Conservation (phyloP, 306 rosid species). For the Ochetophila trinervis region DNA sequence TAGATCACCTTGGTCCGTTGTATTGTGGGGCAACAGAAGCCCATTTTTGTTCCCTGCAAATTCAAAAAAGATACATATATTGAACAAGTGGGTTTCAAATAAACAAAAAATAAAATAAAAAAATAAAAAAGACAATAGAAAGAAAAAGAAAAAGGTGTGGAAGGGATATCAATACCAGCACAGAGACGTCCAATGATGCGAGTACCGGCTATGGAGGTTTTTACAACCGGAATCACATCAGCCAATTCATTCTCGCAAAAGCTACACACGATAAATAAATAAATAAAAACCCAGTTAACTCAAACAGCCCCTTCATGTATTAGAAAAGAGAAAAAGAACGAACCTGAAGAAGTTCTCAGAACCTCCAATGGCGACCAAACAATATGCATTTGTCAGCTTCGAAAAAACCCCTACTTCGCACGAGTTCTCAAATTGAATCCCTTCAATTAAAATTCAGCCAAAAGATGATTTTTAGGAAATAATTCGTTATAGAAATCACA, state of each 20-base stretch:
- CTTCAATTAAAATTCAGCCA: conserved; percentile 20
- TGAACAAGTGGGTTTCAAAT: not conserved
- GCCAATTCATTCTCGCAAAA: conserved; percentile 75
- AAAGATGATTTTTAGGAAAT: too few relatives aligned
- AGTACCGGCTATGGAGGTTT: conserved; percentile 79
- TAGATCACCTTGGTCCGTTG: conserved; percentile 80
- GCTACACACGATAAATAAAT: conserved; percentile 32
- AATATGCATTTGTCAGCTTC: conserved; percentile 91
- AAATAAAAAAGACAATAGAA: too few relatives aligned
- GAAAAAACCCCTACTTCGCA: conserved; percentile 93
- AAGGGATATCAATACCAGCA: conserved; percentile 51
- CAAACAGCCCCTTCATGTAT: too few relatives aligned
- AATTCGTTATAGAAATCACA: too few relatives aligned
- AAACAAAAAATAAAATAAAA: not conserved
- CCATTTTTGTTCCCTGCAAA: conserved; percentile 88
- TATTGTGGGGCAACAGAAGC: conserved; percentile 86
- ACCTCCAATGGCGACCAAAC: conserved; percentile 97
- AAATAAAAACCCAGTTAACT: not conserved
- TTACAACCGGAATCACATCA: conserved; percentile 78
- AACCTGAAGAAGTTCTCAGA: conserved; percentile 91
- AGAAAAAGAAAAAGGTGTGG: too few relatives aligned
- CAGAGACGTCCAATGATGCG: conserved; percentile 94
- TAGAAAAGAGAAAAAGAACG: not conserved
- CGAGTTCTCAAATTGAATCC: conserved; percentile 85
- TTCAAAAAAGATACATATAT: not conserved